Conservation (phyloP, 2,329 filamentous ascomycete species). For the Pyricularia pennisetigena region DNA sequence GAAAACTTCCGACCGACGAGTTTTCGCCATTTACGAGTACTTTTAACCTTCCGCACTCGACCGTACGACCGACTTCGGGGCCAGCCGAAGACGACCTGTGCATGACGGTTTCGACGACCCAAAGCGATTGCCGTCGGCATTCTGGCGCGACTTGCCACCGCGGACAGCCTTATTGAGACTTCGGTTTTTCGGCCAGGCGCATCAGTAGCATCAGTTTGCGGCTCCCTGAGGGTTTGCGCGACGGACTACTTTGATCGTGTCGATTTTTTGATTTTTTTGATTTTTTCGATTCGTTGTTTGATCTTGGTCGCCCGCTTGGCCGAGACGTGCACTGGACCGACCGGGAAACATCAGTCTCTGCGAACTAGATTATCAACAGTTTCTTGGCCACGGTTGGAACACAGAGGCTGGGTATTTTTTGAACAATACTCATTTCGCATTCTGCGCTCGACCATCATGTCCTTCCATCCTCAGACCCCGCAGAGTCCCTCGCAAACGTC, state of each 20-base stretch:
- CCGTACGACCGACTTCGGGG: constrained; percentile 1
- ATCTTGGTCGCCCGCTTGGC: neutral
- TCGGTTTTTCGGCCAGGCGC: constrained; percentile 9
- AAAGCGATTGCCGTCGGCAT: constrained; percentile 26
- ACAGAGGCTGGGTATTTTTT: neutral
- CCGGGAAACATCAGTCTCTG: neutral
- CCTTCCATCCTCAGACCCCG: constrained; percentile 57
- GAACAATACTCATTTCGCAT: constrained; percentile 10
- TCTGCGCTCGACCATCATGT: constrained; percentile 39
- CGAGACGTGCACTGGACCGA: neutral
- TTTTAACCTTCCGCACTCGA: neutral
- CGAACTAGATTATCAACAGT: neutral
- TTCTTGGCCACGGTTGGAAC: neutral
- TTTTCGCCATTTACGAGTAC: neutral
- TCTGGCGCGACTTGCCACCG: constrained; percentile 27
- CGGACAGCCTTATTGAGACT: constrained; percentile 14
- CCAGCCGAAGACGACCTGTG: constrained; percentile 2
- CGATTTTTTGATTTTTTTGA: no score
- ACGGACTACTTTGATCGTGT: constrained; percentile 6
- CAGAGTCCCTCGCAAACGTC: constrained; percentile 57
- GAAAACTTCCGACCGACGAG: neutral
- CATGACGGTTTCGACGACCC: constrained; percentile 9
- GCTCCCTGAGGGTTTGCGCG: constrained; percentile 7
- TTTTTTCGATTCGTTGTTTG: constrained; percentile 5
- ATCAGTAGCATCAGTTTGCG: constrained; percentile 13